Percentiles rank a stretch among this genome's conserved stretches.
phyloP scores from a whole-genome alignment of 345 rosid genomes.

The Gynandropsis gynandra region DNA sequence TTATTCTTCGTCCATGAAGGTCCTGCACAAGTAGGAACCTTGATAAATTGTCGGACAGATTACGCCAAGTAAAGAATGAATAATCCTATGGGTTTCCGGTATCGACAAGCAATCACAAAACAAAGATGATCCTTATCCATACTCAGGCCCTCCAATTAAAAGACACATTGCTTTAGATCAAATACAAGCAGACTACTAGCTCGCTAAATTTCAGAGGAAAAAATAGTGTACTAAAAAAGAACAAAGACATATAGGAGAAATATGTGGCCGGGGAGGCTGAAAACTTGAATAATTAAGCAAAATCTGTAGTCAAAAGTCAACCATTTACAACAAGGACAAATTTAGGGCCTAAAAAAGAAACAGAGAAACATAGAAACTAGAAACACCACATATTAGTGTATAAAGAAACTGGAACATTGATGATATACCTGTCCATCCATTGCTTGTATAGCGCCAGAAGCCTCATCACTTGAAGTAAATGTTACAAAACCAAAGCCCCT shows the following conservation, averaged over 20 bases:
- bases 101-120: not conserved
- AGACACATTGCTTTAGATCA: too few species aligned
- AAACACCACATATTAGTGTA: constrained; percentile 1
- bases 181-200: too few species aligned
- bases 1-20: constrained; percentile 72
- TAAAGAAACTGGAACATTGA: not conserved
- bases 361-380: not conserved
- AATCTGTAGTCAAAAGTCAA: too few species aligned
- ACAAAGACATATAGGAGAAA: too few species aligned
- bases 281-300: too few species aligned
- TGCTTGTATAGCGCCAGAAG: constrained; percentile 76
- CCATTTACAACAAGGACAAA: too few species aligned
- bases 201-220: too few species aligned
- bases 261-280: too few species aligned
- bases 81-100: not conserved
- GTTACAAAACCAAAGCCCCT: constrained; percentile 92
- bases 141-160: not conserved
- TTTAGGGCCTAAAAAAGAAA: not conserved
- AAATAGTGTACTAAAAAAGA: too few species aligned
- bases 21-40: constrained; percentile 33
- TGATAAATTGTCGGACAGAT: constrained; percentile 40
- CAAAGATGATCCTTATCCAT: constrained; percentile 2
- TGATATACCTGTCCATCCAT: constrained; percentile 83
- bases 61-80: not conserved
- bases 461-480: constrained; percentile 61